Base-by-base conservation (phyloP, 306 rosid species). In the Cucurbita pepo region DNA sequence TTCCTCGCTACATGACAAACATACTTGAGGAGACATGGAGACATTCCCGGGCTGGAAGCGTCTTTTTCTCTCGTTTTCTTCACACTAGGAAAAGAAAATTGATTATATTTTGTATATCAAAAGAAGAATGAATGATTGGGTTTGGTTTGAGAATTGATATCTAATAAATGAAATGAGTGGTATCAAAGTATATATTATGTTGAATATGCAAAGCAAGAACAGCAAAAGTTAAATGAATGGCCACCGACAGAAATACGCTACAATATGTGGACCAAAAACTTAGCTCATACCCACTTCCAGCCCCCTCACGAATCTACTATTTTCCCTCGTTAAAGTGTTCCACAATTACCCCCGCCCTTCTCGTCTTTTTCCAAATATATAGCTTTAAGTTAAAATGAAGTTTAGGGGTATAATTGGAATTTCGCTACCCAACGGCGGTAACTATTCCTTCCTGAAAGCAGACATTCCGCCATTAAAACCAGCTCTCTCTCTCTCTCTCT, bases 181-280 rank as follows among this genome's bases (percentile, higher is more conserved):
- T 30, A 30, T 30, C 34, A 30, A 30, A 30, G 1, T 30, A 30
- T 2, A 30, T 30, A 30, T 1, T 25, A 1, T 30, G 3, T 2
- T 30, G 34, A 30, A 30, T 30, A 2, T 56, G 41, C 41, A 60
- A 60, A 2, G 41, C 43, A 60, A 60, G 22, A 61, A 62, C 38
- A 4, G 48, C 48, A 61, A 48, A 11, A 48, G 13, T 12, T 0
- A 48, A 48, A 48, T 7, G 13, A 6, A 6, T 2, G 10, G 52
- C 52, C 72, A 66, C 72, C 72, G 72, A 66, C 72, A 66, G 40
- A 66, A 66, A 66, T 44, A 66, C 55, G 45, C 21, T 66, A 44
- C n/a, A 44, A n/a, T 18, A 19, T 43, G n/a, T 65, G 6, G 36
- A 44, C 71, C 37, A 40, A 63, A 38, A 10, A 64, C 51, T 44